These are phyloP conservation scores for Scytalidium sp. DNA, from an alignment of 2,329 filamentous ascomycete species.

Conservation along the genomic window DNA sequence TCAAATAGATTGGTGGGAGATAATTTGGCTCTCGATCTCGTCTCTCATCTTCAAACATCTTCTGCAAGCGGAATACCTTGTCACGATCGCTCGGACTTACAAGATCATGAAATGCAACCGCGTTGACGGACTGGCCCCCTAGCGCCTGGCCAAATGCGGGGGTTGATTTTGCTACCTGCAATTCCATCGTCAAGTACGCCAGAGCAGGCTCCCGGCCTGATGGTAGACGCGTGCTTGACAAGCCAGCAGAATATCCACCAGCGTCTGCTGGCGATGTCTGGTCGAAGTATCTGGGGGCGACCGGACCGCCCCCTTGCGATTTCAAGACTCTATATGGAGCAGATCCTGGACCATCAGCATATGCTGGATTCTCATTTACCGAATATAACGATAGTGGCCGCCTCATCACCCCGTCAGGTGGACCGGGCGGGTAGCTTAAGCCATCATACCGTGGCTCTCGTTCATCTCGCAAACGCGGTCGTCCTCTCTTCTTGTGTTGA, in stretches of 20 bases:
- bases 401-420: slow-evolving; percentile 28
- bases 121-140: slow-evolving; percentile 44
- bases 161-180: slow-evolving; percentile 57
- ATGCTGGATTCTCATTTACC: slow-evolving; percentile 35
- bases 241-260: slow-evolving; percentile 41
- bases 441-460: slow-evolving; percentile 56
- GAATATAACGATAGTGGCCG: slow-evolving; percentile 51
- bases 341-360: slow-evolving; percentile 40
- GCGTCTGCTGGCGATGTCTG: slow-evolving; percentile 46
- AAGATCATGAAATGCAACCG: slow-evolving; percentile 52
- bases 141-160: slow-evolving; percentile 53
- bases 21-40: slow-evolving; percentile 57
- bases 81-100: slow-evolving; percentile 49
- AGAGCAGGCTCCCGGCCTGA: slow-evolving; percentile 44
- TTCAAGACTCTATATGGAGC: slow-evolving; percentile 53
- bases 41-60: slow-evolving; percentile 51
- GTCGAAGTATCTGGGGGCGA: slow-evolving; percentile 48
- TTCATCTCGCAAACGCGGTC: slow-evolving; percentile 74
- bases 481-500: slow-evolving; percentile 80
- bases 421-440: slow-evolving; percentile 22
- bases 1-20: slow-evolving; percentile 59
- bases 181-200: slow-evolving; percentile 55
- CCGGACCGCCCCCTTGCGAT: slow-evolving; percentile 47
- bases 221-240: slow-evolving; percentile 28
- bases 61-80: slow-evolving; percentile 47